Conservation (phyloP, 2,329 filamentous ascomycete species). For the Pestalotiopsis sp. region DNA sequence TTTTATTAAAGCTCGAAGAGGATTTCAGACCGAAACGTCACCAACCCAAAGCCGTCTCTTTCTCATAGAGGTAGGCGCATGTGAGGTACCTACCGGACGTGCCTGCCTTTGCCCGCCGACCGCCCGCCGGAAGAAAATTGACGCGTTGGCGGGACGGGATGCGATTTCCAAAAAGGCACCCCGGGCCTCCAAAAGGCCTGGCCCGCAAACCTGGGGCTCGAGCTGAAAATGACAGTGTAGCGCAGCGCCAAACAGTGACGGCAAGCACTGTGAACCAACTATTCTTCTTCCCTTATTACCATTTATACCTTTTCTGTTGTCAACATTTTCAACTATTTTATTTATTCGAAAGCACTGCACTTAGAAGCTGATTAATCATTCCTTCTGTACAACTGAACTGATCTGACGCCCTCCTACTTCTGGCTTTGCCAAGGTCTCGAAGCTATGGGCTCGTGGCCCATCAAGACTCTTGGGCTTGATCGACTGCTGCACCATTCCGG, state of each 20-base stretch:
- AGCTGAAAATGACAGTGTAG: background rate
- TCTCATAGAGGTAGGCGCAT: conserved; percentile 1
- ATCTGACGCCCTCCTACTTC: too few relatives aligned
- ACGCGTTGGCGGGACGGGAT: conserved; percentile 12
- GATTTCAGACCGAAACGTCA: conserved; percentile 1
- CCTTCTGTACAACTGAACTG: too few relatives aligned
- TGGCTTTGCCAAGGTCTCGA: too few relatives aligned
- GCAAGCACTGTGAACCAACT: too few relatives aligned
- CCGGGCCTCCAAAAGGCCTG: background rate
- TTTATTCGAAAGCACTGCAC: too few relatives aligned
- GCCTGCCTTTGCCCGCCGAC: background rate
- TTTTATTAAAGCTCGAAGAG: background rate
- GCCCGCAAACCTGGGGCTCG: background rate
- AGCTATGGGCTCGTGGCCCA: too few relatives aligned
- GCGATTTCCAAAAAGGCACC: background rate
- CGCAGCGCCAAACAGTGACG: background rate
- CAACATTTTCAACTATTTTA: too few relatives aligned
- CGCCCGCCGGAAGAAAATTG: conserved; percentile 18
- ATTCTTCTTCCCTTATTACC: too few relatives aligned
- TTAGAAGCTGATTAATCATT: too few relatives aligned
- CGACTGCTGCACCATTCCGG: too few relatives aligned
- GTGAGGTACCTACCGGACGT: background rate
- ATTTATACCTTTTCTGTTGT: too few relatives aligned
- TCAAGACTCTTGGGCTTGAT: too few relatives aligned
- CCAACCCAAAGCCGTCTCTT: background rate